Percentiles rank a stretch among this genome's conserved stretches.
phyloP scores from a whole-genome alignment of 768 basidiomycete genomes.

The Amanita pallidorosea region DNA sequence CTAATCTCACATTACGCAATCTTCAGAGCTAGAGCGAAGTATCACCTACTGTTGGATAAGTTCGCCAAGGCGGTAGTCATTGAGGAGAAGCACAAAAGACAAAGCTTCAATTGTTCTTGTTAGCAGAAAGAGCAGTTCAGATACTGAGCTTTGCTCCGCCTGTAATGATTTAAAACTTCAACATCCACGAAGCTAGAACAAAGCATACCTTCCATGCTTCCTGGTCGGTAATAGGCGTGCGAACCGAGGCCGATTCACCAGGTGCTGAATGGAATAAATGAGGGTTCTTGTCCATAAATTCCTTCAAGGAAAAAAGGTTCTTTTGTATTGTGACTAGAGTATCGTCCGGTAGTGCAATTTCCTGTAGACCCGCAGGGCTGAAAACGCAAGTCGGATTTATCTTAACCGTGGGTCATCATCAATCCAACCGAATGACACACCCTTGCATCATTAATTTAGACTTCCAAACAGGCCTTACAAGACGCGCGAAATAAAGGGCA shows the following conservation, averaged over 20 bases:
- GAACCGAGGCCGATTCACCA: constrained; percentile 50
- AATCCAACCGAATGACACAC: constrained; percentile 26
- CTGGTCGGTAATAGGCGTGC: constrained; percentile 56
- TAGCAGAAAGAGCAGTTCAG: constrained; percentile 64
- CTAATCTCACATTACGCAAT: constrained; percentile 23
- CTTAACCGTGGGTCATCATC: neutral
- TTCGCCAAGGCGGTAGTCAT: constrained; percentile 83
- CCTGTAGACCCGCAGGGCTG: constrained; percentile 29
- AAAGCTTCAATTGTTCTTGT: constrained; percentile 87
- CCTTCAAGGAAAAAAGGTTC: constrained; percentile 68
- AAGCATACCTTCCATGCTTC: constrained; percentile 77
- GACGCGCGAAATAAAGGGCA: constrained; percentile 75
- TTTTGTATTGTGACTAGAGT: constrained; percentile 63
- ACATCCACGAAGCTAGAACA: neutral
- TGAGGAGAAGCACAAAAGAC: constrained; percentile 85
- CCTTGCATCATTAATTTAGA: constrained; percentile 56
- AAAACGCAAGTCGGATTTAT: neutral
- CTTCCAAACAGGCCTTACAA: constrained; percentile 84
- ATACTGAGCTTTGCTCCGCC: constrained; percentile 78
- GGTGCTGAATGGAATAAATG: constrained; percentile 80
- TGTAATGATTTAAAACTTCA: constrained; percentile 18
- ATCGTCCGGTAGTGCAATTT: constrained; percentile 54
- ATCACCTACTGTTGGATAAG: constrained; percentile 64
- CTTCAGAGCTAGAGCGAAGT: neutral
- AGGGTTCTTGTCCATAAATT: constrained; percentile 70